Evolutionary conservation across 768 basidiomycete species (phyloP).

Genomic region (Agrocybe pediades): DNA sequence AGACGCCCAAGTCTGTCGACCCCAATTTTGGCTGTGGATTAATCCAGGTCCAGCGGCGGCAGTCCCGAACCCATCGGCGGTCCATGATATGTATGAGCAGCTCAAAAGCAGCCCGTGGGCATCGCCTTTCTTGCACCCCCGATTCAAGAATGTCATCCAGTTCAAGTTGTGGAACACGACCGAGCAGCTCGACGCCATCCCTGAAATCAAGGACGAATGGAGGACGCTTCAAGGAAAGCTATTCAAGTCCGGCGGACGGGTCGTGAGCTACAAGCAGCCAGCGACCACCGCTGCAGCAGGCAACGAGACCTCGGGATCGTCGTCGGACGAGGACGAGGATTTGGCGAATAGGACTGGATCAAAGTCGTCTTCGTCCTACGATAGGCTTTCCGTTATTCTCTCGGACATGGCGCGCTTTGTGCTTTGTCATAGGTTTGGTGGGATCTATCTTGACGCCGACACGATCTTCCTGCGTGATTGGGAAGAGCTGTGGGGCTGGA

Average conservation of each 20-base stretch:
- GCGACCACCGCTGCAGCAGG: slow-evolving; percentile 33
- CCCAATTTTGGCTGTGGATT: slow-evolving; percentile 96
- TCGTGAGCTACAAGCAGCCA: slow-evolving; percentile 59
- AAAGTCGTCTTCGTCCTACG: slow-evolving; percentile 84
- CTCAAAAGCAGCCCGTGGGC: slow-evolving; percentile 88
- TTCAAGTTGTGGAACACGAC: slow-evolving; percentile 98
- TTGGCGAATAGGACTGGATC: slow-evolving; percentile 81
- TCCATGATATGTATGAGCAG: slow-evolving; percentile 80
- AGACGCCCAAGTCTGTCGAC: slow-evolving; percentile 65
- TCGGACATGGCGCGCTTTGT: slow-evolving; percentile 98
- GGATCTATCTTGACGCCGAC: slow-evolving; percentile 93
- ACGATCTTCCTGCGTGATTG: slow-evolving; percentile 91
- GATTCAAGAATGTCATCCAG: slow-evolving; percentile 86
- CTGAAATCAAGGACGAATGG: slow-evolving; percentile 91
- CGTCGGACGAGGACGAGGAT: slow-evolving; percentile 49
- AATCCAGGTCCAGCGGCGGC: slow-evolving; percentile 90
- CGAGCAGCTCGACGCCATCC: slow-evolving; percentile 86
- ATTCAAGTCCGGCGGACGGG: slow-evolving; percentile 86
- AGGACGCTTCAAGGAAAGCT: slow-evolving; percentile 66
- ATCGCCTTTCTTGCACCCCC: slow-evolving; percentile 84
- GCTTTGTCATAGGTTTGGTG: slow-evolving; percentile 90
- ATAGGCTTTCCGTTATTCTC: slow-evolving; percentile 87
- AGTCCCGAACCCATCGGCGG: slow-evolving; percentile 76
- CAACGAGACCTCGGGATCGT: slow-evolving; percentile 51
- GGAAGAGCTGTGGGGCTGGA: slow-evolving; percentile 97